Base-by-base conservation (phyloP, 75 land plant genomes). In the Ceratopteris richardii region DNA sequence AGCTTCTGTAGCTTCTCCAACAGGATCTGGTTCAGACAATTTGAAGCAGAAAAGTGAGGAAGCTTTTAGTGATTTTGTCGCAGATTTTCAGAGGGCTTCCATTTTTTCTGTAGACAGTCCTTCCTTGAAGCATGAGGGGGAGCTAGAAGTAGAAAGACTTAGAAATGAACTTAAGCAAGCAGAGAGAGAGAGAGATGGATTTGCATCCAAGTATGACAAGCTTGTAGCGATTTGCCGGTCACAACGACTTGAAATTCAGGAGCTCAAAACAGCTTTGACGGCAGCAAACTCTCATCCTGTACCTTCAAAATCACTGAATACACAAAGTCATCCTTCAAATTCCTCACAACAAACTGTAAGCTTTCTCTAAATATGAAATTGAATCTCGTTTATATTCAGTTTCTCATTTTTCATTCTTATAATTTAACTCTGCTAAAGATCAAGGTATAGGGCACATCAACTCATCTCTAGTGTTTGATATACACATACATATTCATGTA, bases 161-260 rank as follows among this genome's bases (percentile, higher is more conserved):
- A 90, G 72, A 48, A 77, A 69, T 54, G 79, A 83, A 57, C 71
- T 94, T 65, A 73, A 70, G 66, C 75, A 76, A 55, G 74, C 75
- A 7, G 77, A 79, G 40, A 23, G 58, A 33, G 99, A 90, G 58
- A 94, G 90, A 58, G 62, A 66, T 31, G 91, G 80, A 29, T 75
- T 90, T 19, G 50, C 88, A 31, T 77, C 84, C 6, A 83, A 86
- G 62, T 95, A 78, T 70, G 99, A 95, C 58, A 95, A 95, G 65
- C 59, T 95, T 22, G 74, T 88, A 44, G 91, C 88, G 9, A 95
- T 95, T 42, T 95, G 99, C 58, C 87, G 88, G 3, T 77, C 96
- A 4, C 99, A 95, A 68, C 60, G 96, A 64, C 90, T 91, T 58
- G 97, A 90, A 63, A 83, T 95, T 42, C 88, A 90, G 55, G 99